phyloP scores from a whole-genome alignment of 768 basidiomycete species.

The Cantharellus anzutake region DNA sequence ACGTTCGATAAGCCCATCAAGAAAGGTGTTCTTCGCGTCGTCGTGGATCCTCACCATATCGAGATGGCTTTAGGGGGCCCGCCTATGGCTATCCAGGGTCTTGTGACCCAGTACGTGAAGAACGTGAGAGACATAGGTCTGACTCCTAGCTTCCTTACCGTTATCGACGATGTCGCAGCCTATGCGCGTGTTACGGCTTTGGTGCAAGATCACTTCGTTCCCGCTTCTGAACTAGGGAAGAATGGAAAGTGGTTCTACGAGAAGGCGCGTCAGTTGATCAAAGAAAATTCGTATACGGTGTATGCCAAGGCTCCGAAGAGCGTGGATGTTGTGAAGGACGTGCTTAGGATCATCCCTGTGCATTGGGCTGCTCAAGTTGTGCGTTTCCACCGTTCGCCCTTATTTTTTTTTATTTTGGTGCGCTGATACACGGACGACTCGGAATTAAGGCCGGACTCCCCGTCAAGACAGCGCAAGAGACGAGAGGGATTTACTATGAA shows the following conservation, averaged over 20 bases:
- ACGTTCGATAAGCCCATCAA: constrained; percentile 30
- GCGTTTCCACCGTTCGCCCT: constrained; percentile 11
- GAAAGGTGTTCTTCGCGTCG: constrained; percentile 13
- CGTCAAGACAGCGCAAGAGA: background rate
- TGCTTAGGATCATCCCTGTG: constrained; percentile 41
- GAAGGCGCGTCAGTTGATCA: constrained; percentile 12
- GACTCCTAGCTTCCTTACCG: background rate
- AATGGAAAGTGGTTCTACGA: constrained; percentile 7
- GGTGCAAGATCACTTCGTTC: constrained; percentile 7
- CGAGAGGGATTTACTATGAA: constrained; percentile 3
- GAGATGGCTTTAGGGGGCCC: background rate
- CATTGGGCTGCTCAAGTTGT: constrained; percentile 44
- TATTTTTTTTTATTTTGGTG: background rate
- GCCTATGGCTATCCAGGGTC: background rate
- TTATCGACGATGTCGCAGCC: background rate
- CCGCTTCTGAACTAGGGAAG: constrained; percentile 4
- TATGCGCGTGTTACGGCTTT: background rate
- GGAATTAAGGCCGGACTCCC: constrained; percentile 13
- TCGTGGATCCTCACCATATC: constrained; percentile 15
- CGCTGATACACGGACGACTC: background rate
- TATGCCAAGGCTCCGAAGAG: constrained; percentile 15
- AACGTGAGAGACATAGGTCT: background rate
- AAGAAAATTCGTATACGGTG: constrained; percentile 19
- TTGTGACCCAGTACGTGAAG: background rate
- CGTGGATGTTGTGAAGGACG: constrained; percentile 47